Conservation (phyloP, 1,139 yeast genomes). For the Kurtzmaniella quercitrusa region DNA sequence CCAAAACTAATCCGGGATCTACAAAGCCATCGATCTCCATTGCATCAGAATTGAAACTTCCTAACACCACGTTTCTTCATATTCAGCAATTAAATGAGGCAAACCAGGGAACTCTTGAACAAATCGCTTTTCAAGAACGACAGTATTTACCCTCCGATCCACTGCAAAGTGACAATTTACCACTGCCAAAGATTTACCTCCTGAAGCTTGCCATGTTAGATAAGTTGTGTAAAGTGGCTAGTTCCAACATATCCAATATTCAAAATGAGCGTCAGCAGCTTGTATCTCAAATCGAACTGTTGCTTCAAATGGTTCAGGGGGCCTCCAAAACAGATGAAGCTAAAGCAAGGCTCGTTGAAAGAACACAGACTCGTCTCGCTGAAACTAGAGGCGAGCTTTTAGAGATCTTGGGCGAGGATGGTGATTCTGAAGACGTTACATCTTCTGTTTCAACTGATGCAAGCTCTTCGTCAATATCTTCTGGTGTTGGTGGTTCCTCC, state of each 20-base stretch:
- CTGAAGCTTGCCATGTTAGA: constrained; percentile 44
- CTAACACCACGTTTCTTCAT: constrained; percentile 31
- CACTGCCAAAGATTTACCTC: constrained; percentile 49
- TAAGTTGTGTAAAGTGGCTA: constrained; percentile 35
- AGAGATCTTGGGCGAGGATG: constrained; percentile 34
- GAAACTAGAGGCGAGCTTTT: constrained; percentile 45
- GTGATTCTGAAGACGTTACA: background rate
- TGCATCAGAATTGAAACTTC: constrained; percentile 36
- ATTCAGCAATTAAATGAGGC: constrained; percentile 27
- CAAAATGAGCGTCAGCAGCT: constrained; percentile 37
- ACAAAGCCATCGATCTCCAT: constrained; percentile 10
- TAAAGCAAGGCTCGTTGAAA: constrained; percentile 39
- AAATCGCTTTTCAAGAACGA: constrained; percentile 41
- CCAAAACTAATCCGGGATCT: background rate
- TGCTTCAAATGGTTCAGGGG: constrained; percentile 38
- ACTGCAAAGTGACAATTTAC: constrained; percentile 42
- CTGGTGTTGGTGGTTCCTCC: too few species aligned
- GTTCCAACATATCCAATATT: constrained; percentile 33
- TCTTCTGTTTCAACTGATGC: background rate
- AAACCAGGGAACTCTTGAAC: constrained; percentile 36
- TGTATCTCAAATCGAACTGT: constrained; percentile 36
- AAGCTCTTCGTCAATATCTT: background rate
- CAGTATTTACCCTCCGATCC: constrained; percentile 41
- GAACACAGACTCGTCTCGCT: constrained; percentile 30
- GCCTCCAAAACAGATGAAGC: constrained; percentile 43